A percentile compares a stretch with the other conserved stretches of the same genome.
Evolutionary conservation across 805 yeast species (phyloP).

Genomic region (Candida tammaniensis): DNA sequence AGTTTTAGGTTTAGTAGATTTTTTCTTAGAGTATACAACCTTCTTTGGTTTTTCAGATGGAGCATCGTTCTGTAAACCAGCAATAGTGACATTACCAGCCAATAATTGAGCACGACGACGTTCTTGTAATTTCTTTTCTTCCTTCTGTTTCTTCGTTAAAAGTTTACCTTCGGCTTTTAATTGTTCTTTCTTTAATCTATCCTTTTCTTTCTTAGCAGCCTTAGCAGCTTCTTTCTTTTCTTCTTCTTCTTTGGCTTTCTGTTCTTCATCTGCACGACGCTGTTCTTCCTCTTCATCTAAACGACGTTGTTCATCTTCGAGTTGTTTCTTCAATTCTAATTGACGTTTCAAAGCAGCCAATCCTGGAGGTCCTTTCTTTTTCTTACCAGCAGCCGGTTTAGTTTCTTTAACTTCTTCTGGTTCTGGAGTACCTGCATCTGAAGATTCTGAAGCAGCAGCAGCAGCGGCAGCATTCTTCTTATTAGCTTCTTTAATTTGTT

Average conservation of each 20-base stretch:
- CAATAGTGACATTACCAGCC: conserved; percentile 59
- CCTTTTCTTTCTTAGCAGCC: conserved; percentile 78
- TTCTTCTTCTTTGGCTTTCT: conserved; percentile 56
- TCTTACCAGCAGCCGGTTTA: conserved; percentile 43
- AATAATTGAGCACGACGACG: conserved; percentile 85
- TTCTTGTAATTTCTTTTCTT: conserved; percentile 81
- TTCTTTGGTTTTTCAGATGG: conserved; percentile 52
- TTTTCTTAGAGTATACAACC: conserved; percentile 70
- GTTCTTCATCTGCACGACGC: conserved; percentile 50
- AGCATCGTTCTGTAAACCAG: conserved; percentile 55
- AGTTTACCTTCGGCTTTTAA: conserved; percentile 95
- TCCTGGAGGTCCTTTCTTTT: conserved; percentile 80
- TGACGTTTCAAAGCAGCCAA: conserved; percentile 89
- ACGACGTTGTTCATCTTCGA: conserved; percentile 78
- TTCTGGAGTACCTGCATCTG: conserved; percentile 24
- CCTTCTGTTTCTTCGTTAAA: conserved; percentile 91
- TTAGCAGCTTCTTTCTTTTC: conserved; percentile 57
- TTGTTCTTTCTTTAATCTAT: conserved; percentile 81
- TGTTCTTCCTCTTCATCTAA: conserved; percentile 67
- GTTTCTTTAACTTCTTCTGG: conserved; percentile 34
- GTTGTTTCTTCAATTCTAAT: conserved; percentile 81
- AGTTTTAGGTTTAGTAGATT: conserved; percentile 48
- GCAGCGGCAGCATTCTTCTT: conserved; percentile 43
- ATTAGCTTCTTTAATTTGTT: conserved; percentile 50
- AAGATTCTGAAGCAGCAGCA: conserved; percentile 27